Base-by-base conservation (phyloP, 2,329 filamentous ascomycete species). In the Mycosphaerella sp. region DNA sequence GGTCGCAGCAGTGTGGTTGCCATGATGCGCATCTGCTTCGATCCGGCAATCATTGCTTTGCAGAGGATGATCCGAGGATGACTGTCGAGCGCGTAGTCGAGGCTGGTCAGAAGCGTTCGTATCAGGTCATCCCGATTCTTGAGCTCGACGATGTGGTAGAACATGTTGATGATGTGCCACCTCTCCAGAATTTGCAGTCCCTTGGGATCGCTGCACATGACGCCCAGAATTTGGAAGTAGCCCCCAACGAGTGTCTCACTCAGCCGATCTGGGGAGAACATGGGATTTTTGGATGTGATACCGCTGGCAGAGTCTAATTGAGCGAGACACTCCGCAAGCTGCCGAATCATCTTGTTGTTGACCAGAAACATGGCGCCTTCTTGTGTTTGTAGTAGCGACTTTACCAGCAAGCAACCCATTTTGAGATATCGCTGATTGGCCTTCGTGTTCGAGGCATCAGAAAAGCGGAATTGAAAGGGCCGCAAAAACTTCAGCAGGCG, bases 101-200 rank as follows among this genome's bases (percentile, higher is more conserved):
- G 91, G 65, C 91, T 93, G 46, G 87, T 85, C 7, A 98, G 78
- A 32, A 98, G 79, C 8, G 92, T 79, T 67, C 91, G 89, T 68
- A 97, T 89, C 55, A 98, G 77, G 69, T 98, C 93, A 44, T 92
- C 89, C 2, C 93, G 86, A 70, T 93, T 87, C 64, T 87, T 89
- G 43, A 95, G 78, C 66, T 97, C 92, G 54, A 96, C 81, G 57
- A 98, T 95, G 71, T 97, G 93, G 69, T 98, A 98, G 78, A 97
- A 95, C 89, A 98, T 98, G 71, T 97, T 97, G 73, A 96, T 91
- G 79, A 98, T 95, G 64, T 90, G 89, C 92, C 93, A 97, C 64
- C 89, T 80, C 69, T 97, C 92, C 67, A 98, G 81, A 74, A 98
- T 92, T 57, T 86, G 83, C 23, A 97, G 78, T 0, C 93, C 93